Evolutionary conservation across 164 flowering plant species (phyloP).

Genomic region (Magnolia kwangsiensis): DNA sequence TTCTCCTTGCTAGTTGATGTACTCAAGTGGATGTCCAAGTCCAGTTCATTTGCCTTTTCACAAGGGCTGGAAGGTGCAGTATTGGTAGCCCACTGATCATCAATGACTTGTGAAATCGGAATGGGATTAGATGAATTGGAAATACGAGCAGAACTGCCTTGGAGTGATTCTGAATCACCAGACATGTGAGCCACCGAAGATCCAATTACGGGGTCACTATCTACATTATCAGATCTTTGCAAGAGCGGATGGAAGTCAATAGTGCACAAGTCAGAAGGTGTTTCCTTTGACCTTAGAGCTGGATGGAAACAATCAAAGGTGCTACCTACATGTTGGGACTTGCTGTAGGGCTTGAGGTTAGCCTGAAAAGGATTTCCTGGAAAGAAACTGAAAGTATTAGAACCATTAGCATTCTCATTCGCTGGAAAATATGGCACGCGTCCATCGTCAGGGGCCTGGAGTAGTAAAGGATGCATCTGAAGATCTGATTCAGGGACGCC

Average conservation of each 20-base stretch:
- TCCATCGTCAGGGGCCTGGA: slow-evolving; percentile 57
- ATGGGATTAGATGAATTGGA: slow-evolving; percentile 20
- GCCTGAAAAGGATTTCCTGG: slow-evolving; percentile 53
- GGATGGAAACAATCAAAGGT: slow-evolving; percentile 22
- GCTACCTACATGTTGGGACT: slow-evolving; percentile 31
- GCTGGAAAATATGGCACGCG: slow-evolving; percentile 41
- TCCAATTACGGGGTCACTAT: slow-evolving; percentile 18
- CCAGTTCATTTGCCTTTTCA: slow-evolving; percentile 48
- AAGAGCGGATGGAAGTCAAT: slow-evolving; percentile 89
- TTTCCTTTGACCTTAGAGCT: slow-evolving; percentile 32
- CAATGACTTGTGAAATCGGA: slow-evolving; percentile 13
- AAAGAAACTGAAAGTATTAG: slow-evolving; percentile 60
- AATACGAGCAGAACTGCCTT: slow-evolving; percentile 20
- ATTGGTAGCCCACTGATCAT: slow-evolving; percentile 10
- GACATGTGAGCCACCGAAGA: slow-evolving; percentile 14
- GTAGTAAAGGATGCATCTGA: slow-evolving; percentile 91
- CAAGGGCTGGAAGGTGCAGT: slow-evolving; percentile 20
- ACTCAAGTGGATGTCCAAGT: slow-evolving; percentile 76
- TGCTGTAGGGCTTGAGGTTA: slow-evolving; percentile 42
- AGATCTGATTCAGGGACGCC: slow-evolving; percentile 46
- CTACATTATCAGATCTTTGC: slow-evolving; percentile 44
- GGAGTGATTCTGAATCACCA: slow-evolving; percentile 20
- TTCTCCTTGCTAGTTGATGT: slow-evolving; percentile 39
- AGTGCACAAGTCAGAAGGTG: slow-evolving; percentile 28
- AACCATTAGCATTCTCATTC: slow-evolving; percentile 24